Percentiles rank a stretch among this genome's conserved stretches.
These are phyloP conservation scores for Phytophthora tentaculata DNA, from an alignment of 352 stramenopile genomes.

Conservation along the genomic window DNA sequence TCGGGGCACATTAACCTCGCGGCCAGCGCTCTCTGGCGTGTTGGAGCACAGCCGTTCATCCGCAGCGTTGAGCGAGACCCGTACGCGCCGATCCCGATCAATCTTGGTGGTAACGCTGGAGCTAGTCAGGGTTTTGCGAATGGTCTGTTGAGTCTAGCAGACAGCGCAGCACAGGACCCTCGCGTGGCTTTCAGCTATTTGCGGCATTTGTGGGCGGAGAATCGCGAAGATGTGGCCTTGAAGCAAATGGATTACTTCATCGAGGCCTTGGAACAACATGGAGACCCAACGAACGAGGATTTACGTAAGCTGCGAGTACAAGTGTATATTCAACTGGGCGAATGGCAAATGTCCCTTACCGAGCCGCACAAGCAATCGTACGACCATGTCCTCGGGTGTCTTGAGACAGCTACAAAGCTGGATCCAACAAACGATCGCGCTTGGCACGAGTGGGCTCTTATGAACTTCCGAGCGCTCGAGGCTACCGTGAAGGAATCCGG, in stretches of 20 bases:
- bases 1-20: conserved; percentile 89
- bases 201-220: conserved; percentile 83
- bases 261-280: conserved; percentile 73
- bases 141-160: conserved; percentile 57
- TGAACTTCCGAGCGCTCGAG: conserved; percentile 95
- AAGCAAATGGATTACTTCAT: conserved; percentile 89
- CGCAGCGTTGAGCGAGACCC: conserved; percentile 78
- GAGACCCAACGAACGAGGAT: conserved; percentile 69
- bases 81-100: conserved; percentile 69
- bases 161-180: conserved; percentile 75
- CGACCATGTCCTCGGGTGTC: conserved; percentile 77
- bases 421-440: conserved; percentile 95
- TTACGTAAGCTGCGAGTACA: conserved; percentile 81
- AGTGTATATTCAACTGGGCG: conserved; percentile 85
- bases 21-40: conserved; percentile 79
- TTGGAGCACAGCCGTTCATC: conserved; percentile 83
- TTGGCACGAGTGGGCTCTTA: conserved; percentile 98
- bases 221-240: conserved; percentile 79
- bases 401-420: conserved; percentile 82
- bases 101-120: conserved; percentile 58
- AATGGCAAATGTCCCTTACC: conserved; percentile 83
- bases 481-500: conserved; percentile 57
- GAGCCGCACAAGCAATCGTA: conserved; percentile 83
- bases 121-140: conserved; percentile 61
- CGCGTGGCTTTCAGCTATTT: conserved; percentile 86